Percentiles rank a stretch among this genome's conserved stretches.
Conservation (phyloP, 2,329 filamentous ascomycete species). For the Fusarium sp. region DNA sequence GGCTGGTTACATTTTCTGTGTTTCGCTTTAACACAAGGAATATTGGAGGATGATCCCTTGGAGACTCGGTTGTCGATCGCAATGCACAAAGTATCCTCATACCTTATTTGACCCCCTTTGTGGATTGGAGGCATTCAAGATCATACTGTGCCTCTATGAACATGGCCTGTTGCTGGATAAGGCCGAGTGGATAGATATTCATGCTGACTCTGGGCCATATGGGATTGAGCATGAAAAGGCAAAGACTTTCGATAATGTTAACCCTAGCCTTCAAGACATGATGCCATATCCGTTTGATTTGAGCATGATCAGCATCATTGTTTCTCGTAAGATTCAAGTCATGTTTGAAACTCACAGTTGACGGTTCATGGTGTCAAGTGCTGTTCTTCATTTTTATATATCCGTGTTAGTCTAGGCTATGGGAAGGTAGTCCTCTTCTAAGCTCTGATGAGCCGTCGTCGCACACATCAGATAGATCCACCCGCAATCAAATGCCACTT, state of each 20-base stretch:
- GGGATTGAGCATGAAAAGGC: neutral
- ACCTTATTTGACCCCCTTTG: neutral
- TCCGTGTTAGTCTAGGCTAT: neutral
- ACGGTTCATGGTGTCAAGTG: neutral
- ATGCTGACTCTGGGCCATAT: neutral
- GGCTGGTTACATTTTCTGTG: slow-evolving; percentile 2
- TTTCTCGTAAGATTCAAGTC: neutral
- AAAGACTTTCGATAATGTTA: neutral
- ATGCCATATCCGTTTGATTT: neutral
- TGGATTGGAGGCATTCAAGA: neutral
- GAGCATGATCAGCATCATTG: neutral
- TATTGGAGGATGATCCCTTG: slow-evolving; percentile 1
- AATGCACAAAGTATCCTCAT: slow-evolving; percentile 21
- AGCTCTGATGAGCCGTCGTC: neutral
- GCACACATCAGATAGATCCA: neutral
- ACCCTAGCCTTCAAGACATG: neutral
- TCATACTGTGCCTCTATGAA: neutral
- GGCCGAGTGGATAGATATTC: neutral
- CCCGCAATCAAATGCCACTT: neutral
- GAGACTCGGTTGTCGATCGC: slow-evolving; percentile 20
- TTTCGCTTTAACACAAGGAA: neutral
- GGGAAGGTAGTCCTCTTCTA: neutral
- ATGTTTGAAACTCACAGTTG: neutral
- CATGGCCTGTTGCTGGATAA: neutral
- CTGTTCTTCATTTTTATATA: neutral